Conservation (phyloP, 768 basidiomycete genomes). For the Lactifluus volemus region DNA sequence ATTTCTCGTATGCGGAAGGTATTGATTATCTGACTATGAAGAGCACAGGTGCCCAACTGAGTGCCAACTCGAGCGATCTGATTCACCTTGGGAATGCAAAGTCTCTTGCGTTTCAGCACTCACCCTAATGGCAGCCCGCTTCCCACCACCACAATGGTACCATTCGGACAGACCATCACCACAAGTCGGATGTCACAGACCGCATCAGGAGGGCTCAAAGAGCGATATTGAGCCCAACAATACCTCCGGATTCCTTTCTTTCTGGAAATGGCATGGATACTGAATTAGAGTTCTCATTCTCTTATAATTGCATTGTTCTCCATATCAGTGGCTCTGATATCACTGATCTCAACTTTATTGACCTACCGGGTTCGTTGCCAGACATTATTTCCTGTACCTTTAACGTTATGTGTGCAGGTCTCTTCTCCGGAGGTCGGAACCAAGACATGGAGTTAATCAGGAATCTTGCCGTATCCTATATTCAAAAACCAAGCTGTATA, state of each 20-base stretch:
- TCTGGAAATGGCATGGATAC: slow-evolving; percentile 26
- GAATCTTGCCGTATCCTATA: slow-evolving; percentile 49
- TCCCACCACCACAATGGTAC: slow-evolving; percentile 27
- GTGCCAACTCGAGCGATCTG: slow-evolving; percentile 25
- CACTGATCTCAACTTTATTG: slow-evolving; percentile 34
- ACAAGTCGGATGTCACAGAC: slow-evolving; percentile 51
- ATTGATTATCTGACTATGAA: neutral
- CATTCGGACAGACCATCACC: slow-evolving; percentile 33
- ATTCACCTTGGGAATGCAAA: slow-evolving; percentile 27
- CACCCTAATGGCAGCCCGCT: slow-evolving; percentile 21
- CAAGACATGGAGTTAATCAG: slow-evolving; percentile 55
- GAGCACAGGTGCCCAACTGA: slow-evolving; percentile 31
- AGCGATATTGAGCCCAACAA: slow-evolving; percentile 53
- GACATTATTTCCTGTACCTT: neutral
- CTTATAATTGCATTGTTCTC: slow-evolving; percentile 31
- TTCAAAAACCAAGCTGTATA: slow-evolving; percentile 52
- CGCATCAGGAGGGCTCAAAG: slow-evolving; percentile 56
- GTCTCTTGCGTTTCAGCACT: slow-evolving; percentile 27
- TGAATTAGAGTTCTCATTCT: slow-evolving; percentile 26
- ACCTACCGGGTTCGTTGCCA: slow-evolving; percentile 30
- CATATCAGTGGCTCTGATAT: slow-evolving; percentile 32
- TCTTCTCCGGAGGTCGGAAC: slow-evolving; percentile 40
- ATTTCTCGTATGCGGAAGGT: neutral
- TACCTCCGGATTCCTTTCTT: slow-evolving; percentile 30
- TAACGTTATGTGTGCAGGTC: slow-evolving; percentile 29